Evolutionary conservation across 129 eudicot genomes (phyloP).

Genomic region (Flaveria trinervia): DNA sequence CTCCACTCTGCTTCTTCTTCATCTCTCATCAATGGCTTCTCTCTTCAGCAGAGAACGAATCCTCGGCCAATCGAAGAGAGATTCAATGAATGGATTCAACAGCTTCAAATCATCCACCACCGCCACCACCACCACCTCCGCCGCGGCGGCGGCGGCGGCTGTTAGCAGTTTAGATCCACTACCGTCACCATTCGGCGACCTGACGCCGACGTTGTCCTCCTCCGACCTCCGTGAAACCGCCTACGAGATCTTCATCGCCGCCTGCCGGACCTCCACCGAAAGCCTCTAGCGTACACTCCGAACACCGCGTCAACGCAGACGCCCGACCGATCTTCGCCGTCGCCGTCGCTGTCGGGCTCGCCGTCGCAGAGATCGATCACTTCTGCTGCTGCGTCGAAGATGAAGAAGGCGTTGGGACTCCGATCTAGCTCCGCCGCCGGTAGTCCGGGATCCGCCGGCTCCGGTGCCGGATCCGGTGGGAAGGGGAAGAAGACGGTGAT

Average conservation of each 20-base stretch:
- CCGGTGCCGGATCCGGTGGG: conserved; percentile 35
- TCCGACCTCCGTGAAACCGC: conserved; percentile 86
- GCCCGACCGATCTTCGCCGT: conserved; percentile 30
- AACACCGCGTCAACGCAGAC: conserved; percentile 26
- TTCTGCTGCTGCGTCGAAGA: conserved; percentile 88
- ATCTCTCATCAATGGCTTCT: conserved; percentile 71
- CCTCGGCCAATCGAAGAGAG: conserved; percentile 61
- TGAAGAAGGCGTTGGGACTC: conserved; percentile 97
- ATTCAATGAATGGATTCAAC: conserved; percentile 38
- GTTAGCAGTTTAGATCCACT: conserved; percentile 33
- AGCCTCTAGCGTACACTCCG: conserved; percentile 65
- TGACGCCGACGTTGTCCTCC: conserved; percentile 58
- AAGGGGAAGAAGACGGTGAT: conserved; percentile 50
- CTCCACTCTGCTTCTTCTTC: conserved; percentile 7
- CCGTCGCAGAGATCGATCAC: conserved; percentile 80
- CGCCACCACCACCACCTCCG: conserved; percentile 19
- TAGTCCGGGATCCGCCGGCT: conserved; percentile 40
- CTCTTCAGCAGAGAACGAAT: conserved; percentile 79
- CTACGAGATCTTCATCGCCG: conserved; percentile 96
- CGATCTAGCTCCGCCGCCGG: conserved; percentile 64
- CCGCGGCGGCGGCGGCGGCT: conserved; percentile 24
- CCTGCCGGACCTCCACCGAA: conserved; percentile 80
- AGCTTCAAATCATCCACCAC: conserved; percentile 41
- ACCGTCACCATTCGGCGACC: conserved; percentile 86
- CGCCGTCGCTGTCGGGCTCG: conserved; percentile 44